Percentiles rank a stretch among this genome's conserved stretches.
Evolutionary conservation across 495 filamentous ascomycete species (phyloP).

Genomic region (Penicillium chermesinum): DNA sequence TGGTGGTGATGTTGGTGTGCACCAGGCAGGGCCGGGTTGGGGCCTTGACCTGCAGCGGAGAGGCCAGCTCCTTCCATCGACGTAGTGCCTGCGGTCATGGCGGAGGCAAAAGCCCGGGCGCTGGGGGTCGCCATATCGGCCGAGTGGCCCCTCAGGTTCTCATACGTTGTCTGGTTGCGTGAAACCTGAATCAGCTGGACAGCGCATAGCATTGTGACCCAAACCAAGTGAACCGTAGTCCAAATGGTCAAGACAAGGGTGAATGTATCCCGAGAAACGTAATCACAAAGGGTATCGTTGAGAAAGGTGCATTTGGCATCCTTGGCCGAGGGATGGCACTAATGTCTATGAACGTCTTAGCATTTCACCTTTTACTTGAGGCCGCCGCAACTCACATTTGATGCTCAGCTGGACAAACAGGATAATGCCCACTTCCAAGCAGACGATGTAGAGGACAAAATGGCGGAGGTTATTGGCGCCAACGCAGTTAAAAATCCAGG

Average conservation of each 20-base stretch:
- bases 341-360: conserved; percentile 44
- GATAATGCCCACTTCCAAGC: conserved; percentile 68
- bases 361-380: not conserved
- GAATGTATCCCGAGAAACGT: conserved; percentile 75
- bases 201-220: conserved; percentile 91
- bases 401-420: conserved; percentile 51
- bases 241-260: conserved; percentile 73
- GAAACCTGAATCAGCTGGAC: conserved; percentile 90
- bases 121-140: conserved; percentile 49
- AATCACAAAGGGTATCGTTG: conserved; percentile 62
- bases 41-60: conserved; percentile 47
- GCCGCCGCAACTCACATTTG: conserved; percentile 55
- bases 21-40: conserved; percentile 37
- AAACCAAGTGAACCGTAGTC: conserved; percentile 76
- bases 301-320: conserved; percentile 68
- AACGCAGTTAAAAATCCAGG: conserved; percentile 96
- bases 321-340: conserved; percentile 45
- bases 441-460: conserved; percentile 84
- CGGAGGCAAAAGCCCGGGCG: conserved; percentile 65
- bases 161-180: conserved; percentile 88
- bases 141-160: conserved; percentile 76
- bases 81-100: conserved; percentile 68
- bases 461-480: conserved; percentile 92
- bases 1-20: conserved; percentile 43
- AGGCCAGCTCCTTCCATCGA: conserved; percentile 67